Conservation (phyloP, 441 rosid species). For the Pelargonium citronellum region DNA sequence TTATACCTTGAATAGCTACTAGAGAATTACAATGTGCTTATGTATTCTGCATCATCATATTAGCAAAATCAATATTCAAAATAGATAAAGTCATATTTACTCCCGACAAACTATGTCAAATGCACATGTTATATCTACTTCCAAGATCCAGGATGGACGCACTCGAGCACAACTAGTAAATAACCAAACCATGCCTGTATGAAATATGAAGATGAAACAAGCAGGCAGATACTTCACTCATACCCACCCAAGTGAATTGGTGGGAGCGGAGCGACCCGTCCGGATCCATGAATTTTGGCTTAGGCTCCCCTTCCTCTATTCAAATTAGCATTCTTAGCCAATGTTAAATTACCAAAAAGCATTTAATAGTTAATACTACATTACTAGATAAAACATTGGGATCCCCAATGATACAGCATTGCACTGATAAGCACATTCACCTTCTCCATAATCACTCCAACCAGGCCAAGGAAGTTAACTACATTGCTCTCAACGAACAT, state of each 20-base stretch:
- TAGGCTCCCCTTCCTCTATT: background rate
- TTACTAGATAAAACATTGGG: conserved; percentile 4
- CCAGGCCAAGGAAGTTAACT: no score
- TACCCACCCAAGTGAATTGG: no score
- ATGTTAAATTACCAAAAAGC: background rate
- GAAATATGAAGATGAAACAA: background rate
- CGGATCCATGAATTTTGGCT: no score
- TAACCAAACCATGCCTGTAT: no score
- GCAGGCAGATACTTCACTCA: background rate
- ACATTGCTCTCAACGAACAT: no score
- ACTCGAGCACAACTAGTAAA: background rate
- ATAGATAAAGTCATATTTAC: background rate
- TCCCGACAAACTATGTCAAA: background rate
- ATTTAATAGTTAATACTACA: background rate
- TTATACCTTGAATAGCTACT: conserved; percentile 6
- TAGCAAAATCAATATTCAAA: background rate
- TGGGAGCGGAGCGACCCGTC: no score
- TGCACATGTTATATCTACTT: conserved; percentile 1
- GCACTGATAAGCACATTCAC: background rate
- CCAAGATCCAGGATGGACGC: background rate
- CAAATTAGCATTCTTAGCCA: background rate
- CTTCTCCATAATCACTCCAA: no score
- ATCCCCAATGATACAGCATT: conserved; percentile 1
- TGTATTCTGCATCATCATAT: background rate
- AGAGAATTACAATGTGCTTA: background rate